A percentile compares a stretch with the other conserved stretches of the same genome.
These are phyloP conservation scores for Jatropha multifida DNA, from an alignment of 441 rosid genomes.

Conservation along the genomic window DNA sequence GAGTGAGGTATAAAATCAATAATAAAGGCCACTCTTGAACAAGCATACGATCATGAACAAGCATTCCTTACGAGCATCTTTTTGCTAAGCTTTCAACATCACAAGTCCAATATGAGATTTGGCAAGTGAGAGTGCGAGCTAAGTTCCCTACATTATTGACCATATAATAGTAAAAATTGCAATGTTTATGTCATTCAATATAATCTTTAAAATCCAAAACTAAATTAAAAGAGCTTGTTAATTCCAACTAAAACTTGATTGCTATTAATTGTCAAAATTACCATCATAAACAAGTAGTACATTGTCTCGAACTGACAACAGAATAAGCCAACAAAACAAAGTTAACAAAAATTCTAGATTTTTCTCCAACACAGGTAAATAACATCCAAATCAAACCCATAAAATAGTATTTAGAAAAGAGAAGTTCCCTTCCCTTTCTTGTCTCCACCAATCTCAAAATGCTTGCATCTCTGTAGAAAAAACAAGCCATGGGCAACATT, in stretches of 20 bases:
- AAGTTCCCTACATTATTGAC: no score
- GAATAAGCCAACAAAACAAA: neutral
- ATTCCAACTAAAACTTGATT: neutral
- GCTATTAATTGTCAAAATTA: neutral
- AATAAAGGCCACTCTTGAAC: no score
- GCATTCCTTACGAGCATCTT: no score
- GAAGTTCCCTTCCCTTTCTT: slow-evolving; percentile 76
- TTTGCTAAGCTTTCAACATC: no score
- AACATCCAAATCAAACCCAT: neutral
- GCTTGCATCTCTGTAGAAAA: slow-evolving; percentile 55
- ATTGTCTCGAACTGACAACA: neutral
- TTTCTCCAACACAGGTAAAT: neutral
- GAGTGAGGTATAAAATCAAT: no score
- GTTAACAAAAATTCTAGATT: neutral
- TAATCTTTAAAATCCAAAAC: slow-evolving; percentile 14
- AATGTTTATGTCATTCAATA: no score
- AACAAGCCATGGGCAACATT: neutral
- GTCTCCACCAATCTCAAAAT: slow-evolving; percentile 71
- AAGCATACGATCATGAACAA: no score
- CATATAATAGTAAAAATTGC: no score
- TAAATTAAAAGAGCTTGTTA: neutral
- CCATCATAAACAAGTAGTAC: neutral
- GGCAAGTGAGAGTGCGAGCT: no score
- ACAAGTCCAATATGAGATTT: no score
- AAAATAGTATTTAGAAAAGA: slow-evolving; percentile 38